These are phyloP conservation scores for Cyclocybe cylindracea DNA, from an alignment of 768 basidiomycete species.

Conservation along the genomic window DNA sequence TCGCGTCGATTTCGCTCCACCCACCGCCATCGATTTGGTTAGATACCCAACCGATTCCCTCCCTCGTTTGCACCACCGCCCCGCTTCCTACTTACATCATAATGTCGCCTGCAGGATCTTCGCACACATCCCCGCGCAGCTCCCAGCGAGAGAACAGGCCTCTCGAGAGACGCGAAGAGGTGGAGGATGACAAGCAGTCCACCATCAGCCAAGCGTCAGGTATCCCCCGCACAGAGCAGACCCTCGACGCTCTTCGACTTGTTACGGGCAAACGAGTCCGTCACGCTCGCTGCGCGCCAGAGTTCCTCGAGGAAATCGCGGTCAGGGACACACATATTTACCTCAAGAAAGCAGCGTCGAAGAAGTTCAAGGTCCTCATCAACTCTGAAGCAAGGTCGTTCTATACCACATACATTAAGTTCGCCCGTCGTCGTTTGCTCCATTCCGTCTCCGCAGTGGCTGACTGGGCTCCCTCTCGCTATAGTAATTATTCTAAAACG, in stretches of 20 bases:
- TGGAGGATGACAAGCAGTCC: slow-evolving; percentile 26
- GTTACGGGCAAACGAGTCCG: slow-evolving; percentile 39
- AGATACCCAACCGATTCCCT: slow-evolving; percentile 20
- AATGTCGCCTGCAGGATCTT: slow-evolving; percentile 19
- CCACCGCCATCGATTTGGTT: slow-evolving; percentile 20
- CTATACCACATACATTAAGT: slow-evolving; percentile 44
- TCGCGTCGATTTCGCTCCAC: slow-evolving; percentile 11
- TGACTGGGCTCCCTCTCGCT: background rate
- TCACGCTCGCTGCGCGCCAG: slow-evolving; percentile 43
- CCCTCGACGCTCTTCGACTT: slow-evolving; percentile 29
- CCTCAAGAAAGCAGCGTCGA: slow-evolving; percentile 29
- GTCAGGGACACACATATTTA: slow-evolving; percentile 27
- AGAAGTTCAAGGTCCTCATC: slow-evolving; percentile 41
- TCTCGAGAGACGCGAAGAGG: slow-evolving; percentile 18
- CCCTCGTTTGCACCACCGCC: slow-evolving; percentile 1
- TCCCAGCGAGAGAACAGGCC: slow-evolving; percentile 18
- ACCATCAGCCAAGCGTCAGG: slow-evolving; percentile 25
- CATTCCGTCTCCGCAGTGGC: background rate
- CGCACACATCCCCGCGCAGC: slow-evolving; percentile 20
- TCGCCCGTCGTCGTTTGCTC: slow-evolving; percentile 14
- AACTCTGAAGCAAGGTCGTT: slow-evolving; percentile 42
- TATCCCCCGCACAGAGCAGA: slow-evolving; percentile 20
- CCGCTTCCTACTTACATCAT: slow-evolving; percentile 7
- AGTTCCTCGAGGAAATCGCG: slow-evolving; percentile 44
- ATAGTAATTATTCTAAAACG: slow-evolving; percentile 19